phyloP scores from a whole-genome alignment of 1,284 basidiomycete species.

The Rhodotorula sp. region DNA sequence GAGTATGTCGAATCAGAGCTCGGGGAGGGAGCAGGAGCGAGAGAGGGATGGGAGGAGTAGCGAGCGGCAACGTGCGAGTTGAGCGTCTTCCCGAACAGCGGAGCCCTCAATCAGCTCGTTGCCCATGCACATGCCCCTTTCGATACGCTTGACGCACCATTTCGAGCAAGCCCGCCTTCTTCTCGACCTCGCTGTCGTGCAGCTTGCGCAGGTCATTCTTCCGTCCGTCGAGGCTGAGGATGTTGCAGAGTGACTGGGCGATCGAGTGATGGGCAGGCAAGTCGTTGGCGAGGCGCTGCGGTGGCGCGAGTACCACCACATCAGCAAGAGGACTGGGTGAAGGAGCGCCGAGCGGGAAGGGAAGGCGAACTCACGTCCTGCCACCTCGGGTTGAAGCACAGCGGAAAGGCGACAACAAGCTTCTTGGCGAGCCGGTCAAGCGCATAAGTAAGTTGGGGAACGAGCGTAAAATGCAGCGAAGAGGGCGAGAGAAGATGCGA shows the following conservation, averaged over 20 bases:
- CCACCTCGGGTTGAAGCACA: slow-evolving; percentile 26
- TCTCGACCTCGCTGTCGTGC: background rate
- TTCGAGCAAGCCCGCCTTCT: background rate
- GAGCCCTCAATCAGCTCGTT: background rate
- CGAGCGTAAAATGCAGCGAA: slow-evolving; percentile 22
- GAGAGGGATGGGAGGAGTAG: background rate
- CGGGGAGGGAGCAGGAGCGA: background rate
- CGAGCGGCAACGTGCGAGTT: background rate
- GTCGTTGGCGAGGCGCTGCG: slow-evolving; percentile 25
- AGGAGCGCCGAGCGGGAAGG: no score
- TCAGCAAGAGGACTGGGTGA: no score
- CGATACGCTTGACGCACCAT: background rate
- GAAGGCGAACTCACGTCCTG: background rate
- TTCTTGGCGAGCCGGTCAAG: slow-evolving; percentile 1
- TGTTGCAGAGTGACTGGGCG: slow-evolving; percentile 5
- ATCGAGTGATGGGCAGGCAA: background rate
- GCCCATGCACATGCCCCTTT: background rate
- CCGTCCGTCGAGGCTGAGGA: background rate
- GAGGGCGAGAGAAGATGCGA: background rate
- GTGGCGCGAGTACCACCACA: no score
- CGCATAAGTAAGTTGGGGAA: background rate
- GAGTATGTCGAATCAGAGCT: background rate
- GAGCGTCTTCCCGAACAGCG: slow-evolving; percentile 5
- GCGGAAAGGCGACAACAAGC: slow-evolving; percentile 15
- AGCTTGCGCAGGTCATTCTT: background rate